A percentile compares a stretch with the other conserved stretches of the same genome.
These are phyloP conservation scores for Acanthamoeba sp. DNA, from an alignment of 208 protist species.

Conservation along the genomic window DNA sequence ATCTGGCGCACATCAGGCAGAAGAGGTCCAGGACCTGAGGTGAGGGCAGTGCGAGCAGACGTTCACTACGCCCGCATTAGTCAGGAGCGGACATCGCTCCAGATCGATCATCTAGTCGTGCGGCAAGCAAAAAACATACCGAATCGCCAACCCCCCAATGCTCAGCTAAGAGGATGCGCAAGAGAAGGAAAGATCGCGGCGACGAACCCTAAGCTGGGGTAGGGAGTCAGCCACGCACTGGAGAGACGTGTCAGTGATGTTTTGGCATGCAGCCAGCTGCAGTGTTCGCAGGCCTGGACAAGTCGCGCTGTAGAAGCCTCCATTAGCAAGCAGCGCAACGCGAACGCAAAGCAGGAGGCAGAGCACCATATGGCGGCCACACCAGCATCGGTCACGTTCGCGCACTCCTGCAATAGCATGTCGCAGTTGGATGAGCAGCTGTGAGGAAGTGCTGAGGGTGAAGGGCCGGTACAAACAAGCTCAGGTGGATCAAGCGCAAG, in stretches of 20 bases:
- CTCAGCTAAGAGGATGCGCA: not conserved
- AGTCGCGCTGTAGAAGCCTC: not conserved
- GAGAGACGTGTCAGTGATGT: not conserved
- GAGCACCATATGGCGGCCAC: not conserved
- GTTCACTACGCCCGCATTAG: not conserved
- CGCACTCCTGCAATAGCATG: not conserved
- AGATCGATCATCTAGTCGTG: conserved; percentile 1
- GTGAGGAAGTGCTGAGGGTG: not conserved
- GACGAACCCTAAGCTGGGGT: not conserved
- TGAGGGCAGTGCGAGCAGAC: not conserved
- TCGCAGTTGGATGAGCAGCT: not conserved
- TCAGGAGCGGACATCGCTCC: not conserved
- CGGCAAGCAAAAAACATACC: too few species aligned
- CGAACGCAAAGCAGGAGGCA: not conserved
- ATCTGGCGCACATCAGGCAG: not conserved
- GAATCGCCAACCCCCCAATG: not conserved
- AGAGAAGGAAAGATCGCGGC: not conserved
- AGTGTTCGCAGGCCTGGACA: not conserved
- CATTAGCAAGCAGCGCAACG: not conserved
- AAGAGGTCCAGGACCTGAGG: not conserved
- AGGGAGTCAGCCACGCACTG: not conserved
- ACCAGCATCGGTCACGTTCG: not conserved
- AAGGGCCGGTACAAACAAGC: not conserved
- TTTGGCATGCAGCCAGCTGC: not conserved
- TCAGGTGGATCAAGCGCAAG: not conserved